A percentile compares a stretch with the other conserved stretches of the same genome.
Evolutionary conservation across 257 asterid genomes (phyloP).

Genomic region (Ehretia macrophylla): DNA sequence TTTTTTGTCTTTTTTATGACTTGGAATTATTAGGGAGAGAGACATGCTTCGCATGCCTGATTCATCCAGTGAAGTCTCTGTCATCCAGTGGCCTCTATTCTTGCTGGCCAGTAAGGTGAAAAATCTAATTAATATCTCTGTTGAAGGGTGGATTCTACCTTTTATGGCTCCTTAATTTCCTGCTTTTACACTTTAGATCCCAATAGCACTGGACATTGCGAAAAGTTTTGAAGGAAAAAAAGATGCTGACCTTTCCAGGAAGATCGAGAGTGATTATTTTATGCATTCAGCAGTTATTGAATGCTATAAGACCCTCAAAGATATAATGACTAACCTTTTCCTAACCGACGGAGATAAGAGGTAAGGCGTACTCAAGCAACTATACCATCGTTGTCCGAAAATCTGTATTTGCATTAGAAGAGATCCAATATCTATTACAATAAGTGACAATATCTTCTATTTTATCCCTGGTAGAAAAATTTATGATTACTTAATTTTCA

Average conservation of each 20-base stretch:
- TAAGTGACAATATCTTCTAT: constrained; percentile 11
- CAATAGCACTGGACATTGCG: constrained; percentile 97
- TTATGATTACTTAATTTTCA: constrained; percentile 13
- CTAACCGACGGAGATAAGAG: constrained; percentile 48
- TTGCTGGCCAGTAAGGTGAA: constrained; percentile 97
- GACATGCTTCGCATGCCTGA: constrained; percentile 90
- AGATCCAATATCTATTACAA: not conserved
- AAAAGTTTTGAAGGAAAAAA: constrained; percentile 75
- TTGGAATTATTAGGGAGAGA: constrained; percentile 60
- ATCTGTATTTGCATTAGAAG: not conserved
- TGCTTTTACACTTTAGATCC: constrained; percentile 53
- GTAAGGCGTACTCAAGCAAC: constrained; percentile 41
- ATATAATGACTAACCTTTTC: constrained; percentile 59
- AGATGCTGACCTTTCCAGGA: constrained; percentile 80
- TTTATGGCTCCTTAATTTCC: constrained; percentile 24
- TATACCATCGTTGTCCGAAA: not conserved
- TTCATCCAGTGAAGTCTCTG: constrained; percentile 77
- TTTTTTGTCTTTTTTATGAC: constrained; percentile 6
- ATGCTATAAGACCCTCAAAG: constrained; percentile 78
- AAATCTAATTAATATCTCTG: constrained; percentile 11
- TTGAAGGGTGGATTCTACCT: constrained; percentile 7
- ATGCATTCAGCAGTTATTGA: constrained; percentile 86
- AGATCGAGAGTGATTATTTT: constrained; percentile 71
- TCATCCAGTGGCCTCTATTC: constrained; percentile 99
- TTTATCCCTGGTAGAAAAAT: too few species aligned